phyloP scores from a whole-genome alignment of 2,329 filamentous ascomycete genomes.

The Sporothrix sp. region DNA sequence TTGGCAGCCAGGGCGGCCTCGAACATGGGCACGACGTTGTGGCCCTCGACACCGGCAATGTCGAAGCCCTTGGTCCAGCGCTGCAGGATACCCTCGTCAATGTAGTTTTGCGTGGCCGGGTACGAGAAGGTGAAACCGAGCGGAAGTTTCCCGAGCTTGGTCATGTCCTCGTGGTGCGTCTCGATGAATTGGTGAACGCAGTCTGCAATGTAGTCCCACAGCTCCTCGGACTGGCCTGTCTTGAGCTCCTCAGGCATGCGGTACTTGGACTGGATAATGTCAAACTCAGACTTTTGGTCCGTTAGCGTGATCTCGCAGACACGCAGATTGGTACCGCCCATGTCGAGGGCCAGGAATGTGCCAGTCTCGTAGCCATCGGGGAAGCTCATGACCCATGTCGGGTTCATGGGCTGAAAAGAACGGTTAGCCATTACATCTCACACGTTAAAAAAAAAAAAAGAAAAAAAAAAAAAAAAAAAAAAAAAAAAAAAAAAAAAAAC shows the following conservation, averaged over 20 bases:
- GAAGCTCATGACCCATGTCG: conserved; percentile 88
- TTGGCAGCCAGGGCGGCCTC: conserved; percentile 60
- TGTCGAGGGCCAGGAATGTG: conserved; percentile 81
- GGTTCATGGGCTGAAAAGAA: conserved; percentile 77
- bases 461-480: no score
- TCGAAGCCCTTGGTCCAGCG: conserved; percentile 98
- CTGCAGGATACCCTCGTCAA: conserved; percentile 85
- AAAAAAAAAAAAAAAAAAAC: neutral
- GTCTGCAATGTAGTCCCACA: conserved; percentile 93
- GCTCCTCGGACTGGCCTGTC: conserved; percentile 69
- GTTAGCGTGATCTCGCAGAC: conserved; percentile 89
- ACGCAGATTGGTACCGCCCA: conserved; percentile 92
- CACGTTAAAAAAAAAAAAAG: no score
- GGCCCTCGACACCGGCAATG: conserved; percentile 79
- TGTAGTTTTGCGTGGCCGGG: conserved; percentile 84
- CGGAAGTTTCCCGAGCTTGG: conserved; percentile 55
- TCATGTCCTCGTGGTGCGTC: conserved; percentile 63
- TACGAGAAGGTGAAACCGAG: conserved; percentile 96
- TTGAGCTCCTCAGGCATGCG: conserved; percentile 89
- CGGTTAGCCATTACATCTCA: no score
- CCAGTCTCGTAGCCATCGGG: conserved; percentile 81
- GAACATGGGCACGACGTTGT: conserved; percentile 84
- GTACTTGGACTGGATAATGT: conserved; percentile 94
- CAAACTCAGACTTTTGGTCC: conserved; percentile 79
- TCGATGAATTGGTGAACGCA: conserved; percentile 86